phyloP scores from a whole-genome alignment of 2,329 filamentous ascomycete species.

The Lachnellula hyalina region DNA sequence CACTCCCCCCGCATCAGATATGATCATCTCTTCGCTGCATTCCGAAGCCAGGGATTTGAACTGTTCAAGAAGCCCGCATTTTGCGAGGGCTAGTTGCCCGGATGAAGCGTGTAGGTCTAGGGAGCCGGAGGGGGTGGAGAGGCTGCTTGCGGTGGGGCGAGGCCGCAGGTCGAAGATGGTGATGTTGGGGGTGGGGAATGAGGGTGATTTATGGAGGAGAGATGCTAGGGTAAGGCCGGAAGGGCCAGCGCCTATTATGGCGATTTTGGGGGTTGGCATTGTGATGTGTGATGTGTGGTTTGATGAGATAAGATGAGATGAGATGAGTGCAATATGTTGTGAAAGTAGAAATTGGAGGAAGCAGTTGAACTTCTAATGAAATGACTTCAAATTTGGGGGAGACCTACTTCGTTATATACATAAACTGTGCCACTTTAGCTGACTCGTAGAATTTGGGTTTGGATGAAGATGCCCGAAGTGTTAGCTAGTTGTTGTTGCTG shows the following conservation, averaged over 20 bases:
- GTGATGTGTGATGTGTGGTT: background rate
- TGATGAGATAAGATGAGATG: background rate
- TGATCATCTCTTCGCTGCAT: slow-evolving; percentile 36
- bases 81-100: slow-evolving; percentile 40
- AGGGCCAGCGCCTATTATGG: slow-evolving; percentile 43
- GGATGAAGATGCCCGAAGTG: too few relatives aligned
- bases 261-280: slow-evolving; percentile 28
- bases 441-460: too few relatives aligned
- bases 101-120: slow-evolving; percentile 45
- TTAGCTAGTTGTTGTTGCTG: background rate
- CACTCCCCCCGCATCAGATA: slow-evolving; percentile 31
- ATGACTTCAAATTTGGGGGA: background rate
- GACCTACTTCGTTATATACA: background rate
- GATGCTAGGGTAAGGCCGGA: slow-evolving; percentile 43
- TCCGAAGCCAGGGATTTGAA: slow-evolving; percentile 40
- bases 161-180: slow-evolving; percentile 35
- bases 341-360: too few relatives aligned
- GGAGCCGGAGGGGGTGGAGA: slow-evolving; percentile 34
- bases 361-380: background rate
- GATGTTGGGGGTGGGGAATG: slow-evolving; percentile 1
- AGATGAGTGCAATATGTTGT: background rate
- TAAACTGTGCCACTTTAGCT: background rate
- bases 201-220: slow-evolving; percentile 38
- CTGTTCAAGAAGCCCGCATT: slow-evolving; percentile 39
- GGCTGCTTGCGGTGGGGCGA: slow-evolving; percentile 24